These are phyloP conservation scores for Leccinum longicurvipes DNA, from an alignment of 768 basidiomycete species.

Conservation along the genomic window DNA sequence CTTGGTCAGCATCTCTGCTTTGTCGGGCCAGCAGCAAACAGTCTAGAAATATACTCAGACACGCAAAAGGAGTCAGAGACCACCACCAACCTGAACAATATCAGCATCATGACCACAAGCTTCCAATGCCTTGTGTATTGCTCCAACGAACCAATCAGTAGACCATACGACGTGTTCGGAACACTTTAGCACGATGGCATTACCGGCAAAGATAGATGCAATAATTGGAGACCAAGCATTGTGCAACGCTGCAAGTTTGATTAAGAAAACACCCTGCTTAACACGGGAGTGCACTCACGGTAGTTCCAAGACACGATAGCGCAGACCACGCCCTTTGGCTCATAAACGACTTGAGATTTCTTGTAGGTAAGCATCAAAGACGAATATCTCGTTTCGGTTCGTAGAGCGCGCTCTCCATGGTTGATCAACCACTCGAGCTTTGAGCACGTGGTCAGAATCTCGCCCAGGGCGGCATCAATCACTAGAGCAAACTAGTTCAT, in stretches of 20 bases:
- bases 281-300: constrained; percentile 46
- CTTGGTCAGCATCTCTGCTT: constrained; percentile 78
- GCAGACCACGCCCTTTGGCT: constrained; percentile 89
- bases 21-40: constrained; percentile 85
- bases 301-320: constrained; percentile 97
- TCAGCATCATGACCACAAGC: constrained; percentile 85
- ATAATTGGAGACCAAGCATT: constrained; percentile 94
- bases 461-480: constrained; percentile 91
- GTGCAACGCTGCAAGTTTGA: constrained; percentile 67
- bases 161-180: constrained; percentile 94
- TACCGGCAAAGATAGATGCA: constrained; percentile 87
- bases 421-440: constrained; percentile 92
- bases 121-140: constrained; percentile 70
- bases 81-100: constrained; percentile 68
- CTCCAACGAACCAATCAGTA: constrained; percentile 75
- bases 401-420: constrained; percentile 75
- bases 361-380: constrained; percentile 76
- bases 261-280: not conserved
- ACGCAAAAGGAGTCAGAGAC: not conserved
- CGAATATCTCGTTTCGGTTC: constrained; percentile 65
- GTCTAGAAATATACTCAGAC: constrained; percentile 41
- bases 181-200: constrained; percentile 87
- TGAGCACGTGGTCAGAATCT: constrained; percentile 90
- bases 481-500: constrained; percentile 44
- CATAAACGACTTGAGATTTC: constrained; percentile 74